Percentiles rank a stretch among this genome's conserved stretches.
phyloP scores from a whole-genome alignment of 768 basidiomycete genomes.

The Lentinus tigrinus region DNA sequence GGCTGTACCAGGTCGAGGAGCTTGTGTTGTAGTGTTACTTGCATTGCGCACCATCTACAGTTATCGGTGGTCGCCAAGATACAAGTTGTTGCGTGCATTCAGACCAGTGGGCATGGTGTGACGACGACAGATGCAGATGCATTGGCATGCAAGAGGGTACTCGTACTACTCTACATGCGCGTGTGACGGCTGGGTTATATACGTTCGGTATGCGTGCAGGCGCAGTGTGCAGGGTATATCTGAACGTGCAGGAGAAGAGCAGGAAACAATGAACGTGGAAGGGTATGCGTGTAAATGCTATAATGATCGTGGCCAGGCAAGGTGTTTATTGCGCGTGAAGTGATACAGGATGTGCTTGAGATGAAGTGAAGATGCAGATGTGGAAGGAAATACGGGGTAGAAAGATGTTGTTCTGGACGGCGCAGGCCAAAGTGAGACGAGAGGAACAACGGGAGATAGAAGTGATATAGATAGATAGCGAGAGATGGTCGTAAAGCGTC shows the following conservation, averaged over 20 bases:
- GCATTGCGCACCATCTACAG: neutral
- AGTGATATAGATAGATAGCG: neutral
- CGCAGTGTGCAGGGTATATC: neutral
- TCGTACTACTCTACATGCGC: neutral
- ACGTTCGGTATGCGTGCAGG: neutral
- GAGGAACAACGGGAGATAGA: neutral
- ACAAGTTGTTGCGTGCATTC: too few relatives aligned
- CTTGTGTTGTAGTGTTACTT: slow-evolving; percentile 30
- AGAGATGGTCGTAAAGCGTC: neutral
- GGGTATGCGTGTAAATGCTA: neutral
- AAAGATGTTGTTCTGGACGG: too few relatives aligned
- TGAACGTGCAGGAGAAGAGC: neutral
- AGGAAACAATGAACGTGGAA: neutral
- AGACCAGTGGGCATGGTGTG: neutral
- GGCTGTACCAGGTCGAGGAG: slow-evolving; percentile 73
- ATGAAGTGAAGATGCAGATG: neutral
- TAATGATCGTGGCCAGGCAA: neutral
- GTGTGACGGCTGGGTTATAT: too few relatives aligned
- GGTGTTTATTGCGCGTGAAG: neutral
- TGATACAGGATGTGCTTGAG: neutral
- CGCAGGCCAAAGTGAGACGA: too few relatives aligned
- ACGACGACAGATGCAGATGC: neutral
- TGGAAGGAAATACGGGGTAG: neutral
- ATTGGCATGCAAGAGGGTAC: neutral
- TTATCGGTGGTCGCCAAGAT: too few relatives aligned